A percentile compares a stretch with the other conserved stretches of the same genome.
These are phyloP conservation scores for Yamadazyma olivae DNA, from an alignment of 805 yeast genomes.

Conservation along the genomic window DNA sequence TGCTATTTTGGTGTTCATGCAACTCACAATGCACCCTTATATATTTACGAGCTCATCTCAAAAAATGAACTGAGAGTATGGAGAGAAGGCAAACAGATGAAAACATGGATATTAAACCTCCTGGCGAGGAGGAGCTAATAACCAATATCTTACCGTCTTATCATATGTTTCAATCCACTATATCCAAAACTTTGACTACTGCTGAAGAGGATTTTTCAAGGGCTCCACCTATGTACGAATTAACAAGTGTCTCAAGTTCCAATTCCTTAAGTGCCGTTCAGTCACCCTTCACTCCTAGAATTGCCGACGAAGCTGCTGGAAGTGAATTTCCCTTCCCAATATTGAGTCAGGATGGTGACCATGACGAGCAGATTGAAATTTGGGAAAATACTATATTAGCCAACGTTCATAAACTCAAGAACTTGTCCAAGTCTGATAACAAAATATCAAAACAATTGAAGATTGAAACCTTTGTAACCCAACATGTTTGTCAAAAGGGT, in stretches of 20 bases:
- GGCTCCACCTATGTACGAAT: conserved; percentile 39
- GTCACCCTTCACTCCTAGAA: conserved; percentile 12
- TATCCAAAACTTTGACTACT: conserved; percentile 34
- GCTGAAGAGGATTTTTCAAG: conserved; percentile 36
- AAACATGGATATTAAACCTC: too few species aligned
- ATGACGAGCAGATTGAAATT: conserved; percentile 13
- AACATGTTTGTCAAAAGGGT: conserved; percentile 39
- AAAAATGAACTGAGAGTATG: too few species aligned
- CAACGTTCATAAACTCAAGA: conserved; percentile 37
- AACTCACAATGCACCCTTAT: too few species aligned
- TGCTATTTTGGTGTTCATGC: too few species aligned
- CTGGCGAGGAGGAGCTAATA: conserved; percentile 21
- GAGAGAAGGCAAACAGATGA: too few species aligned
- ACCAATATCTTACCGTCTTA: conserved; percentile 42
- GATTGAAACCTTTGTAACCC: conserved; percentile 34
- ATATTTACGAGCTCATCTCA: too few species aligned
- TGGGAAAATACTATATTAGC: conserved; percentile 43
- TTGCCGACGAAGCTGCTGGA: conserved; percentile 3
- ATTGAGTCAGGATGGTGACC: conserved; percentile 4
- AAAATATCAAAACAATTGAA: conserved; percentile 27
- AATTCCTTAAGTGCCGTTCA: conserved; percentile 14
- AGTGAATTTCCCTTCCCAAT: conserved; percentile 18
- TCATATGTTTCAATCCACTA: conserved; percentile 43
- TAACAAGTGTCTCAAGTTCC: conserved; percentile 19
- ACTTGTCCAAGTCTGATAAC: conserved; percentile 26